These are phyloP conservation scores for Raffaelea albimanens DNA, from an alignment of 2,329 filamentous ascomycete species.

Conservation along the genomic window DNA sequence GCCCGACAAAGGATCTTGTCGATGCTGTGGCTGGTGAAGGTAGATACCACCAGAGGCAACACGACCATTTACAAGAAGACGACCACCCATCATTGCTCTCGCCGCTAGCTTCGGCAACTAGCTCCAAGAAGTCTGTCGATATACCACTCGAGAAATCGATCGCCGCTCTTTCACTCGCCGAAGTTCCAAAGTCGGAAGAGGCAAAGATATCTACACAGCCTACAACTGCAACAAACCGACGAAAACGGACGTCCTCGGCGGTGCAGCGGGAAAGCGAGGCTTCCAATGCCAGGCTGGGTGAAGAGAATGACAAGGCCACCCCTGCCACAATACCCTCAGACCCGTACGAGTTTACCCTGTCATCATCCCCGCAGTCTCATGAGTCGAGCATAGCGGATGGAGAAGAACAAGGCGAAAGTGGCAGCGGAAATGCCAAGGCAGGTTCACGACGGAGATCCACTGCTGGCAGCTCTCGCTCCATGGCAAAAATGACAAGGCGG, in stretches of 20 bases:
- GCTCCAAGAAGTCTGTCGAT: not conserved
- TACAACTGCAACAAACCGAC: slow-evolving; percentile 23
- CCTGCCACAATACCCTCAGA: slow-evolving; percentile 21
- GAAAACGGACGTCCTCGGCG: slow-evolving; percentile 28
- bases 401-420: not conserved
- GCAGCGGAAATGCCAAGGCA: slow-evolving; percentile 1
- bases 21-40: slow-evolving; percentile 64
- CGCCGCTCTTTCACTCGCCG: not conserved
- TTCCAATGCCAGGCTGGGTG: not conserved
- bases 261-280: not conserved
- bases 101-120: not conserved
- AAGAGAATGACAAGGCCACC: not conserved
- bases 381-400: slow-evolving; percentile 1
- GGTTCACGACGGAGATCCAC: not conserved
- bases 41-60: slow-evolving; percentile 31
- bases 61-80: not conserved
- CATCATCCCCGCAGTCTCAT: slow-evolving; percentile 27
- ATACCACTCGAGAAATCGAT: too few relatives aligned
- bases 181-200: not conserved
- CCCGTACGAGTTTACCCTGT: slow-evolving; percentile 45
- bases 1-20: slow-evolving; percentile 65
- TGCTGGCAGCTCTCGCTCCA: not conserved
- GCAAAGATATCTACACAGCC: not conserved
- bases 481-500: slow-evolving; percentile 5
- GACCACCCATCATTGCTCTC: slow-evolving; percentile 4